phyloP scores from a whole-genome alignment of 2,329 filamentous ascomycete genomes.

The Penicillium sp. region DNA sequence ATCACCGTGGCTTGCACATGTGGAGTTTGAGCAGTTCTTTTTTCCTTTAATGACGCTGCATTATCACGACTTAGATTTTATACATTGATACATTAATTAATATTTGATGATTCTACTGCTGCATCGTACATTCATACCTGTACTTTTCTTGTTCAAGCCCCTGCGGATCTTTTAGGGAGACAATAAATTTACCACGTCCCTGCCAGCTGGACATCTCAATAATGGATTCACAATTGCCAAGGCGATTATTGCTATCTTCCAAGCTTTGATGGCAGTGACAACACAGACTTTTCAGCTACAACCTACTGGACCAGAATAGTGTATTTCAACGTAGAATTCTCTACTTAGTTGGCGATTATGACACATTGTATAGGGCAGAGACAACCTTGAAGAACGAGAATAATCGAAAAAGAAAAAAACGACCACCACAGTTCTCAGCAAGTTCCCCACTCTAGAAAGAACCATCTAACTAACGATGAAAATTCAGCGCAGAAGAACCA shows the following conservation, averaged over 20 bases:
- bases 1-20: neutral
- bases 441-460: conserved; percentile 15
- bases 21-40: neutral
- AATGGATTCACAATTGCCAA: neutral
- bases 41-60: conserved; percentile 1
- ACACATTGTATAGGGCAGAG: conserved; percentile 27
- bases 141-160: neutral
- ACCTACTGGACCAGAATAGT: neutral
- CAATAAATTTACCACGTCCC: too few relatives aligned
- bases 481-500: conserved; percentile 13
- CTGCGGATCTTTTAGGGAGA: neutral
- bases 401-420: conserved; percentile 1
- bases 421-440: conserved; percentile 22
- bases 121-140: too few relatives aligned
- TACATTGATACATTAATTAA: conserved; percentile 3
- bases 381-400: conserved; percentile 2
- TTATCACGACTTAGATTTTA: conserved; percentile 7
- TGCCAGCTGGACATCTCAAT: neutral
- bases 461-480: conserved; percentile 20
- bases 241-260: too few relatives aligned
- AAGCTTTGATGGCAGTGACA: neutral
- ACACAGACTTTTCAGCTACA: neutral
- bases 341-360: conserved; percentile 28
- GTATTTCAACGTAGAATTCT: conserved; percentile 14
- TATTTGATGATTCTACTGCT: neutral